Evolutionary conservation across 306 rosid genomes (phyloP).

Genomic region (Delonix regia): DNA sequence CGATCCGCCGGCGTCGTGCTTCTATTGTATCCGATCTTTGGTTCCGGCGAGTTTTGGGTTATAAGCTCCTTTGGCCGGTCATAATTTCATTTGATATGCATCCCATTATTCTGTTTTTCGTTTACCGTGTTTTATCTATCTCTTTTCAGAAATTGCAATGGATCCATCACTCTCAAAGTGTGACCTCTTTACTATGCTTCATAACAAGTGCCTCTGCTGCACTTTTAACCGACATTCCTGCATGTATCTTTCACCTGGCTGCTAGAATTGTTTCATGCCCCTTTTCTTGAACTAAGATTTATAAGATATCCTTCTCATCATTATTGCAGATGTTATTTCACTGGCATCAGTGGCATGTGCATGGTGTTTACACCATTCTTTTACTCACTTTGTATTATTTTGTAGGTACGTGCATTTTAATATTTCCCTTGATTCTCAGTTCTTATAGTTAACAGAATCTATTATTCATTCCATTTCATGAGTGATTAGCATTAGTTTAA

Average conservation of each 20-base stretch:
- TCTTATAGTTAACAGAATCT: conserved; percentile 26
- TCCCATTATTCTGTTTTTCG: no score
- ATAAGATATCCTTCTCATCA: conserved; percentile 35
- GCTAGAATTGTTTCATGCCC: conserved; percentile 2
- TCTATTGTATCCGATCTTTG: no score
- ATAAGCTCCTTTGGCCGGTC: no score
- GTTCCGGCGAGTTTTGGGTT: no score
- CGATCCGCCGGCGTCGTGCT: no score
- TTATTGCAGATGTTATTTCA: conserved; percentile 74
- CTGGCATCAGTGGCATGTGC: conserved; percentile 51
- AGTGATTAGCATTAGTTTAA: conserved; percentile 16
- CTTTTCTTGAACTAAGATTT: conserved; percentile 17
- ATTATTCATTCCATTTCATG: conserved; percentile 1
- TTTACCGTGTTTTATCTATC: no score
- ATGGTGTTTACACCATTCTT: conserved; percentile 57
- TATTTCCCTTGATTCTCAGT: conserved; percentile 8
- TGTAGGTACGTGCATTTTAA: conserved; percentile 65
- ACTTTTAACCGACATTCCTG: conserved; percentile 80
- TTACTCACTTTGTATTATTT: conserved; percentile 74
- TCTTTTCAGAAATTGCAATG: no score
- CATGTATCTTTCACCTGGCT: conserved; percentile 45
- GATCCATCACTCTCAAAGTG: conserved; percentile 78
- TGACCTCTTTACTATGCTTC: conserved; percentile 80
- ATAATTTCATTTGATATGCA: no score
- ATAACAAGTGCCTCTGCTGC: conserved; percentile 77